phyloP scores from a whole-genome alignment of 139 green algal species.

The Micractinium conductrix region DNA sequence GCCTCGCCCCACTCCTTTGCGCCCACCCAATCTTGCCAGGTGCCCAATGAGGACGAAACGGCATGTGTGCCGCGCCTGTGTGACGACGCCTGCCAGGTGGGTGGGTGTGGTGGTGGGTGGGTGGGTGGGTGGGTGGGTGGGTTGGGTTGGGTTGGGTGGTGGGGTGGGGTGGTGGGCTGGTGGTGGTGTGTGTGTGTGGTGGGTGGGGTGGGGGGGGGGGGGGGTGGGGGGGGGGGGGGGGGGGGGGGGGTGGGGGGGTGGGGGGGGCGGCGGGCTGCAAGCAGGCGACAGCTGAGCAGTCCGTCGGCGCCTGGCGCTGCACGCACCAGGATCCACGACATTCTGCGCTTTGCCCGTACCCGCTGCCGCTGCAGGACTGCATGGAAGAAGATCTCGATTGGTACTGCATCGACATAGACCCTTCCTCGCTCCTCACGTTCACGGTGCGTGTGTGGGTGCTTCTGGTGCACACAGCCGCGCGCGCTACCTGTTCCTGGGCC shows the following conservation, averaged over 20 bases:
- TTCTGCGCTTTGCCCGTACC: not conserved
- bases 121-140: not conserved
- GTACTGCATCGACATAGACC: slow-evolving; percentile 12
- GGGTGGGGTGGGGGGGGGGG: not conserved
- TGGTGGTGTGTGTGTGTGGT: not conserved
- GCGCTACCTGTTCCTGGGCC: too few relatives aligned
- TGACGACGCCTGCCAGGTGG: slow-evolving; percentile 1
- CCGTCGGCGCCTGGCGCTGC: not conserved
- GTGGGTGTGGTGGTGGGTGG: not conserved
- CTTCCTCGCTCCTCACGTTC: not conserved
- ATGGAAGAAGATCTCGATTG: slow-evolving; percentile 19
- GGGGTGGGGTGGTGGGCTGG: not conserved
- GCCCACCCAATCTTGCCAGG: not conserved
- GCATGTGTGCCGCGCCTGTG: slow-evolving; percentile 26
- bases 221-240: too few relatives aligned
- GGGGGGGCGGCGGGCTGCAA: not conserved
- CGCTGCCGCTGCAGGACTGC: slow-evolving; percentile 3
- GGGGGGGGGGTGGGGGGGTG: too few relatives aligned
- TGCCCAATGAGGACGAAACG: not conserved
- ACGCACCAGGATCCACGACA: not conserved
- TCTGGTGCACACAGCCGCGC: too few relatives aligned
- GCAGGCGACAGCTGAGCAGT: not conserved
- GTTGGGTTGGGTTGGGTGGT: too few relatives aligned
- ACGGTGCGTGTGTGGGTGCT: too few relatives aligned
- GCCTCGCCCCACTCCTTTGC: too few relatives aligned